Conservation (phyloP, 768 basidiomycete species). For the Mrakia frigida region DNA sequence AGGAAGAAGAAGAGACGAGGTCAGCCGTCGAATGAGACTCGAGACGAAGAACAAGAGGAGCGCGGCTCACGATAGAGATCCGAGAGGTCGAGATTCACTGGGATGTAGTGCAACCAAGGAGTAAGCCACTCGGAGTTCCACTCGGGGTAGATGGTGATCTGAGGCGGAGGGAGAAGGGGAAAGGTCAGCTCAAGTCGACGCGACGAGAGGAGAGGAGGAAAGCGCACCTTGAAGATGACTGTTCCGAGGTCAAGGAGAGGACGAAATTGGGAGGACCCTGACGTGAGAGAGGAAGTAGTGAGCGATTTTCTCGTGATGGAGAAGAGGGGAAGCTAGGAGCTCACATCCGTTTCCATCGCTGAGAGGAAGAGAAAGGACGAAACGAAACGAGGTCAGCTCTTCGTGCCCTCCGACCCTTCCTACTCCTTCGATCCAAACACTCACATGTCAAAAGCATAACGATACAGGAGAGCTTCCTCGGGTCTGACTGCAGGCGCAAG, state of each 20-base stretch:
- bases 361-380: background rate
- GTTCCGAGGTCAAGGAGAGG: background rate
- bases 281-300: background rate
- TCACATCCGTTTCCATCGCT: slow-evolving; percentile 6
- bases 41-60: background rate
- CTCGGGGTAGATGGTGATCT: slow-evolving; percentile 42
- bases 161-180: background rate
- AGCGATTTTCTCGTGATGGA: background rate
- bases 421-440: background rate
- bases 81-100: slow-evolving; percentile 37
- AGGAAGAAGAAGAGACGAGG: background rate
- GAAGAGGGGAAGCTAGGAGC: too few species aligned
- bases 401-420: background rate
- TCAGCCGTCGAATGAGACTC: background rate
- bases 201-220: background rate
- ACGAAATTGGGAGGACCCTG: slow-evolving; percentile 23
- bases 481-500: background rate
- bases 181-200: background rate
- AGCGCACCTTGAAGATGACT: slow-evolving; percentile 21
- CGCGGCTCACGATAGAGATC: slow-evolving; percentile 8
- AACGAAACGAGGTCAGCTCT: background rate
- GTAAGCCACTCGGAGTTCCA: slow-evolving; percentile 42
- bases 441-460: background rate
- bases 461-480: background rate
- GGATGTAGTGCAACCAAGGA: slow-evolving; percentile 44